Base-by-base conservation (phyloP, 73 alveolate species). In the Uronychia setigera region DNA sequence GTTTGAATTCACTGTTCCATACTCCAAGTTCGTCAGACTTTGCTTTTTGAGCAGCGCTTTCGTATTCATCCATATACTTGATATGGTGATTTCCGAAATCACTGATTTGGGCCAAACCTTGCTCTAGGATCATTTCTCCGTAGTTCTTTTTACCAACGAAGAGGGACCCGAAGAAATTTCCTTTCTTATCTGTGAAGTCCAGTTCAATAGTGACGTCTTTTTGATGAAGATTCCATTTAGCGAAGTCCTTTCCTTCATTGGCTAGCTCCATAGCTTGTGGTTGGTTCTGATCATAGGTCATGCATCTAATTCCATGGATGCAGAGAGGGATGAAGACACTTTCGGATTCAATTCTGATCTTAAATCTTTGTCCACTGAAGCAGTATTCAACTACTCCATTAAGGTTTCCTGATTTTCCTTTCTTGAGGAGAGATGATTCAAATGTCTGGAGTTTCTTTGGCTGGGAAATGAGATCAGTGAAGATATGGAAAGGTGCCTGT, bases 361-460 rank as follows among this genome's bases (percentile, higher is more conserved):
- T 97, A 74, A 94, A 88, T 81, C 94, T 92, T 79, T 86, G 87
- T 33, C 99, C 99, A 59, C 96, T 89, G 80, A 97, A 91, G 76
- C 98, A 96, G 84, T 81, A 97, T 81, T 97, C 99, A 35, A 97
- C 96, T 35, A 94, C 98, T 83, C 99, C 98, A 78, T 92, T 74
- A 83, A 96, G 32, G 79, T 87, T 91, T 11, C 88, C 78, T 5
- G 67, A 19, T 35, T 88, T 82, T 35, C 87, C 88, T 74, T 91
- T 88, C 86, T 84, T 86, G 80, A 80, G 75, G 27, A 87, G 80
- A 80, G 82, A 74, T 26, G 87, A 80, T 35, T 87, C 93, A 67
- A 92, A 79, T 31, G 77, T 87, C 34, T 83, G 87, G 26, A 93
- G 88, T 81, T 87, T 81, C 77, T 88, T 92, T 29, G 88, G 60